Percentiles rank a stretch among this genome's conserved stretches.
phyloP scores from a whole-genome alignment of 1,284 basidiomycete species.

The Prillingera fragicola region DNA sequence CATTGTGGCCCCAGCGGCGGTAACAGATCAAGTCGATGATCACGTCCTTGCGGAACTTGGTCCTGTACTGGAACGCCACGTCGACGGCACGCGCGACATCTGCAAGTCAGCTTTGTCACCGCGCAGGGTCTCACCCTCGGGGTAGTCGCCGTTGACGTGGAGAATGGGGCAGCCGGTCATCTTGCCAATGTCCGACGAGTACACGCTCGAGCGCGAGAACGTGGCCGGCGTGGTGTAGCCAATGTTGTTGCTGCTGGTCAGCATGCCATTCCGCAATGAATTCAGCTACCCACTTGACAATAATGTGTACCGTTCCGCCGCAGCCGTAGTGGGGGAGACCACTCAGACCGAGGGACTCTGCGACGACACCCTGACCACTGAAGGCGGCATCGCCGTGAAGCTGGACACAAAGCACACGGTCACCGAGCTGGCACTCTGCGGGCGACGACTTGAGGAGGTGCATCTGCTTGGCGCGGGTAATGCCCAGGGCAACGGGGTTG shows the following conservation, averaged over 20 bases:
- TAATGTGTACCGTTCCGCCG: conserved; percentile 79
- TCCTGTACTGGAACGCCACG: conserved; percentile 73
- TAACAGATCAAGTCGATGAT: conserved; percentile 84
- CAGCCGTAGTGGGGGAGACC: conserved; percentile 82
- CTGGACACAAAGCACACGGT: conserved; percentile 79
- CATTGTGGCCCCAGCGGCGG: conserved; percentile 76
- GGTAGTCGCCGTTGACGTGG: conserved; percentile 87
- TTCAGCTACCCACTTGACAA: conserved; percentile 68
- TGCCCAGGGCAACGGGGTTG: conserved; percentile 77
- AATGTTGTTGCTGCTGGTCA: conserved; percentile 54
- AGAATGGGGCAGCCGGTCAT: conserved; percentile 81
- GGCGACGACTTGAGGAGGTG: conserved; percentile 61
- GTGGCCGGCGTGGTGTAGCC: conserved; percentile 84
- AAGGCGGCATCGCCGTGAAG: conserved; percentile 87
- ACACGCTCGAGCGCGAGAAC: conserved; percentile 71
- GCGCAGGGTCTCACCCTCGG: conserved; percentile 59
- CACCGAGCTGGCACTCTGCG: conserved; percentile 69
- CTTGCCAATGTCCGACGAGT: conserved; percentile 84
- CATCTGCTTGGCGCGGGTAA: conserved; percentile 87
- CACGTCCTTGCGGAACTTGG: conserved; percentile 78
- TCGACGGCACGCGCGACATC: conserved; percentile 73
- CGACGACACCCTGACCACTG: conserved; percentile 81
- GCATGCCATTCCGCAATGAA: not conserved
- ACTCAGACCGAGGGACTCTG: conserved; percentile 75
- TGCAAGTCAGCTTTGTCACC: conserved; percentile 35